Evolutionary conservation across 2,329 filamentous ascomycete genomes (phyloP), one percentile per base, ranked within the genome.

Genomic region (Xylaria hypoxylon): DNA sequence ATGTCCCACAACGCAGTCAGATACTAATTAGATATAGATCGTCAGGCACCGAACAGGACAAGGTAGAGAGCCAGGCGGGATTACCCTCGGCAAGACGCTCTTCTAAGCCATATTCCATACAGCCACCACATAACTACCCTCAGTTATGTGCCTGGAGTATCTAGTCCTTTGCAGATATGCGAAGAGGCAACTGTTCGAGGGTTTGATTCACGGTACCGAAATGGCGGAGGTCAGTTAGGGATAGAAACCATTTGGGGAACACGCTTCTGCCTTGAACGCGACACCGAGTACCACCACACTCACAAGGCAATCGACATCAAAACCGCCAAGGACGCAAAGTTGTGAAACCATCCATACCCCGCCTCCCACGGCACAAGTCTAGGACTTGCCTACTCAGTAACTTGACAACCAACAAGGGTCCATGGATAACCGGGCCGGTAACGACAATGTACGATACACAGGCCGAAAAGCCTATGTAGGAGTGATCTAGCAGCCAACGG

Each of bases 401-500:
- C 51, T 33, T 6, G 52, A 42, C 35, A 55, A 79, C 69, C 56
- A 78, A 71, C 15, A 72, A 75, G 24, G 73, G 73, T 19, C 69
- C 53, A 55, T 69, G 70, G 48, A 70, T 65, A 22, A 63, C 35
- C 38, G 72, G 68, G 61, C 65, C 52, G 33, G 74, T 75, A n/a
- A 78, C 67, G 66, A 77, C 69, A 33, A 77, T 62, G 5, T 74
- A 68, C n/a, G 77, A 77, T 17, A 78, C 71, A 24, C 75, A 76
- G 26, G 77, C 72, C 75, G 77, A 78, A 74, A 79, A 79, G 31
- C 75, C 74, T 31, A 73, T 74, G 70, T 80, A 79, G 44, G 74
- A 67, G 76, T 70, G 60, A 80, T 73, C 63, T 73, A 65, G 31
- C 67, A 67, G 65, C 77, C 76, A 75, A 62, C 78, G 68, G 19